phyloP scores from a whole-genome alignment of 768 basidiomycete genomes.

The Mrakia frigida region DNA sequence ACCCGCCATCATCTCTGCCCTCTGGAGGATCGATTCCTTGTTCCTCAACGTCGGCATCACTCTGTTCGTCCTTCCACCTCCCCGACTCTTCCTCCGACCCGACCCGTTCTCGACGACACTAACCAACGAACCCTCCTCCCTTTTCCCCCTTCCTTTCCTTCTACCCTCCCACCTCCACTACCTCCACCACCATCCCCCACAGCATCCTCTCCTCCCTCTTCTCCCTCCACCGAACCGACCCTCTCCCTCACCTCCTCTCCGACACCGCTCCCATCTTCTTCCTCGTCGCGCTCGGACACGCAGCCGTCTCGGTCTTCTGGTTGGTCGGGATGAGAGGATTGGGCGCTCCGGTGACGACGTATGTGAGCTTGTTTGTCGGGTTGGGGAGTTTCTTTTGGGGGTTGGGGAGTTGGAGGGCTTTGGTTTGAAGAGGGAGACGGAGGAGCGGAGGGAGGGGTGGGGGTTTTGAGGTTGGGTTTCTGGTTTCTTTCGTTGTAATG shows the following conservation, averaged over 20 bases:
- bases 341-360: conserved; percentile 25
- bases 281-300: conserved; percentile 19
- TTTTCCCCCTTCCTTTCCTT: neutral
- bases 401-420: conserved; percentile 23
- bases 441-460: neutral
- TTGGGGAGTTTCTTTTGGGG: conserved; percentile 29
- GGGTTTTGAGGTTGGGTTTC: no score
- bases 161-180: neutral
- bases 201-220: conserved; percentile 18
- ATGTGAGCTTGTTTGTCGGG: conserved; percentile 20
- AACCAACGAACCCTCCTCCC: no score
- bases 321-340: conserved; percentile 1
- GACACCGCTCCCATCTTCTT: conserved; percentile 19
- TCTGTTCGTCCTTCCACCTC: conserved; percentile 7
- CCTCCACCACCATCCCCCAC: neutral
- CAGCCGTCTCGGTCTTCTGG: conserved; percentile 15
- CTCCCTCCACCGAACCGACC: conserved; percentile 13
- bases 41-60: conserved; percentile 31
- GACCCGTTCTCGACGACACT: no score
- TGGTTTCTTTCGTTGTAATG: no score
- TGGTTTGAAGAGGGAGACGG: conserved; percentile 4
- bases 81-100: neutral
- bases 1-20: conserved; percentile 26
- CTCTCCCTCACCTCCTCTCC: neutral
- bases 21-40: conserved; percentile 32